A percentile compares a stretch with the other conserved stretches of the same genome.
Evolutionary conservation across 257 asterid species (phyloP).

Genomic region (Plectranthus barbatus): DNA sequence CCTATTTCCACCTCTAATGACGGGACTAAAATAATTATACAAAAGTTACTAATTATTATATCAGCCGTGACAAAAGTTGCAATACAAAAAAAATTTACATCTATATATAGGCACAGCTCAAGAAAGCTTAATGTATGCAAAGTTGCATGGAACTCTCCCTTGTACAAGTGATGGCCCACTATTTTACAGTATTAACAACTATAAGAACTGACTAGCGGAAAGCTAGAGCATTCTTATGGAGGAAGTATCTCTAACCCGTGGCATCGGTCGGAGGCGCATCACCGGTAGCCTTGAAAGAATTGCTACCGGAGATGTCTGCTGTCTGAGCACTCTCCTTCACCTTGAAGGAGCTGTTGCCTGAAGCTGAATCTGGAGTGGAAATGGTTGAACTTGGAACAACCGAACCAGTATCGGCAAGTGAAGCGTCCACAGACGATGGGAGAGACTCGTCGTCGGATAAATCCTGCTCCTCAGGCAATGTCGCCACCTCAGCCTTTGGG

Average conservation of each 20-base stretch:
- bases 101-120: background rate
- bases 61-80: background rate
- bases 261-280: background rate
- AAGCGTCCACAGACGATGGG: conserved; percentile 10
- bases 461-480: conserved; percentile 15
- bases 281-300: conserved; percentile 13
- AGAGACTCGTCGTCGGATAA: conserved; percentile 33
- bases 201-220: background rate
- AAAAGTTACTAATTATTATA: background rate
- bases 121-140: too few species aligned
- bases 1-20: too few species aligned
- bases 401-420: too few species aligned
- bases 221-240: background rate
- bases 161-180: background rate
- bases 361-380: conserved; percentile 1
- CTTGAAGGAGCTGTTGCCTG: conserved; percentile 10
- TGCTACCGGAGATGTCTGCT: conserved; percentile 1
- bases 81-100: background rate
- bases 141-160: too few species aligned
- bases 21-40: too few species aligned
- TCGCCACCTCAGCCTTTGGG: conserved; percentile 22
- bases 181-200: background rate
- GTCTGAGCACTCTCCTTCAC: background rate
- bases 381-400: conserved; percentile 14
- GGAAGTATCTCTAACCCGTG: background rate